Conservation (phyloP, 176 grass and related monocot species). For the Lolium perenne region DNA sequence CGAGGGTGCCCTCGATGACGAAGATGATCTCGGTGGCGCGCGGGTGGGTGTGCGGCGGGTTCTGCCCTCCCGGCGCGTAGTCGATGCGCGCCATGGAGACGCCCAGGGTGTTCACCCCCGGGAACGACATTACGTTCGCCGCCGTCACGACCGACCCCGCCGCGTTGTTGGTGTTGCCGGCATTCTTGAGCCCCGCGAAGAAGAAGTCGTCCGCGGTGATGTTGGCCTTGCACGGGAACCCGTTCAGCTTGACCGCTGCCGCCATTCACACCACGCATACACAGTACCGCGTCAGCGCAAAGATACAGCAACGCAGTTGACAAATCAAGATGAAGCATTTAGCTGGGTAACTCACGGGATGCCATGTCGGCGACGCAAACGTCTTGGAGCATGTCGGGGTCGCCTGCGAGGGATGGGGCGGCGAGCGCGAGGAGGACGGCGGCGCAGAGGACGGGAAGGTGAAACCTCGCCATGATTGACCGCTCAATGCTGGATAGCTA, state of each 20-base stretch:
- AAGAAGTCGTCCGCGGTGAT: conserved; percentile 69
- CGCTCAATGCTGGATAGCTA: background rate
- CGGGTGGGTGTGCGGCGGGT: conserved; percentile 85
- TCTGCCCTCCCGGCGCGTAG: conserved; percentile 62
- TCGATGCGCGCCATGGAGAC: conserved; percentile 80
- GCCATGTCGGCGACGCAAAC: conserved; percentile 69
- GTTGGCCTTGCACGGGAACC: conserved; percentile 79
- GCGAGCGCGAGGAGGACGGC: conserved; percentile 39
- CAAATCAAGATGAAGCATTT: background rate
- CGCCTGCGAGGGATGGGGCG: conserved; percentile 38
- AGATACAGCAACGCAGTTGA: background rate
- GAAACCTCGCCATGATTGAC: conserved; percentile 29
- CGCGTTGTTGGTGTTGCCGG: conserved; percentile 62
- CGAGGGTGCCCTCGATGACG: conserved; percentile 63
- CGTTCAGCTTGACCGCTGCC: conserved; percentile 71
- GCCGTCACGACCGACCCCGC: conserved; percentile 49
- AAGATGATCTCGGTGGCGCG: conserved; percentile 91
- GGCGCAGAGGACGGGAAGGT: conserved; percentile 40
- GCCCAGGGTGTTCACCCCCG: conserved; percentile 80
- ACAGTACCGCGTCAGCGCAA: background rate
- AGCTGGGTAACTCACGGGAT: conserved; percentile 40
- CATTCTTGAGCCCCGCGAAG: conserved; percentile 44
- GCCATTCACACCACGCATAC: background rate
- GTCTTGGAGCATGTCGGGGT: conserved; percentile 87
- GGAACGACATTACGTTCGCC: conserved; percentile 57